Conservation (phyloP, 2,329 filamentous ascomycete species). For the Alternaria novae-zelandiae region DNA sequence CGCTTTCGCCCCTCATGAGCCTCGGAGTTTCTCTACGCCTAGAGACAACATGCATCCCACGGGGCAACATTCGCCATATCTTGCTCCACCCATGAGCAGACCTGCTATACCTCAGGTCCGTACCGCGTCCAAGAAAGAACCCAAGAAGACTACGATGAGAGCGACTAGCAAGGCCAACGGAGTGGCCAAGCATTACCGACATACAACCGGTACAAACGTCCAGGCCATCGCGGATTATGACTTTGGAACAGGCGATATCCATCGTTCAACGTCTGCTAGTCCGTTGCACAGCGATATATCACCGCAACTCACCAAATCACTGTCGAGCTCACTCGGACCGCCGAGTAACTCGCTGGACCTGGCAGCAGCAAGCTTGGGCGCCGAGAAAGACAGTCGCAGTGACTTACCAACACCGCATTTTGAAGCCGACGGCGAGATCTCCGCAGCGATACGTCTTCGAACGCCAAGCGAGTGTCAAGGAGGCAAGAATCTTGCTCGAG, state of each 20-base stretch:
- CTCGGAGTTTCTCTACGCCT: background rate
- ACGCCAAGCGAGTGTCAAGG: background rate
- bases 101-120: background rate
- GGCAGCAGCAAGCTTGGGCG: background rate
- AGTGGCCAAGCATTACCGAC: background rate
- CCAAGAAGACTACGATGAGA: background rate
- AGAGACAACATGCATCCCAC: background rate
- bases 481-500: background rate
- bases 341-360: background rate
- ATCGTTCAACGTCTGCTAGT: background rate
- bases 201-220: background rate
- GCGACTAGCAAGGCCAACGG: background rate
- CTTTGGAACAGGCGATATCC: background rate
- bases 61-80: background rate
- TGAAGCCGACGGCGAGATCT: background rate
- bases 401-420: background rate
- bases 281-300: background rate
- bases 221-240: background rate
- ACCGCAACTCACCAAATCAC: background rate
- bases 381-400: rapidly evolving
- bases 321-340: too few relatives aligned
- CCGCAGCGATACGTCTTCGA: background rate
- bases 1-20: background rate
- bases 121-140: background rate
- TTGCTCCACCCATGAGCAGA: rapidly evolving